Evolutionary conservation across 2,329 filamentous ascomycete species (phyloP).

Genomic region (Paecilomyces dactylethromorphus): DNA sequence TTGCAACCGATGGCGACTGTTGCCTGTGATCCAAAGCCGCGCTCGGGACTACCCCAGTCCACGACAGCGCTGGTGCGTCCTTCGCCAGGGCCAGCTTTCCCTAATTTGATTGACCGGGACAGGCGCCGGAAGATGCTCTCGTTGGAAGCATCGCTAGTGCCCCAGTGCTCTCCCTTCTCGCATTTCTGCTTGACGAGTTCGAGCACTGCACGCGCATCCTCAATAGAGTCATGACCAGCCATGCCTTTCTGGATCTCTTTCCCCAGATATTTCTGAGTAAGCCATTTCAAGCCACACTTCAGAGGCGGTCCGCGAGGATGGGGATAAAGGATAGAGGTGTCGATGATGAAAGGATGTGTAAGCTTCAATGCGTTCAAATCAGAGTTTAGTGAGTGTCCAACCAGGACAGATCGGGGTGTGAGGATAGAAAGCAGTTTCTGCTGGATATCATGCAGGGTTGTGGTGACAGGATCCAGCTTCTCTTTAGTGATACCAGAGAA

Average conservation of each 20-base stretch:
- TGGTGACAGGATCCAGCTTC: slow-evolving; percentile 77
- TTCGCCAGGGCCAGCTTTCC: slow-evolving; percentile 24
- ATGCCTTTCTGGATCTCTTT: slow-evolving; percentile 81
- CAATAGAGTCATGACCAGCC: slow-evolving; percentile 80
- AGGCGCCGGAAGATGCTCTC: slow-evolving; percentile 90
- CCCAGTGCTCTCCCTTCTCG: slow-evolving; percentile 84
- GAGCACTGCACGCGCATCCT: slow-evolving; percentile 85
- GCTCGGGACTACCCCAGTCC: slow-evolving; percentile 79
- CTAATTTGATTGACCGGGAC: slow-evolving; percentile 45
- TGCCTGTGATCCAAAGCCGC: slow-evolving; percentile 53
- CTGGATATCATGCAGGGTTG: slow-evolving; percentile 78
- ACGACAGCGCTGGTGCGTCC: slow-evolving; percentile 55
- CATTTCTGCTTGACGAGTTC: slow-evolving; percentile 94
- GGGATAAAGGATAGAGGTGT: slow-evolving; percentile 83
- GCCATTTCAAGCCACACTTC: slow-evolving; percentile 85
- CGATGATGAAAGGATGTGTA: slow-evolving; percentile 87
- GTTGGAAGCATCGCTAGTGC: slow-evolving; percentile 66
- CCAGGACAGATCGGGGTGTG: slow-evolving; percentile 37
- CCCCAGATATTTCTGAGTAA: slow-evolving; percentile 76
- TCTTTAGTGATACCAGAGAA: slow-evolving; percentile 88
- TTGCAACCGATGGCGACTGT: slow-evolving; percentile 50
- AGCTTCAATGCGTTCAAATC: slow-evolving; percentile 72
- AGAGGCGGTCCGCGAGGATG: slow-evolving; percentile 84
- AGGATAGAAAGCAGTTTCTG: slow-evolving; percentile 65
- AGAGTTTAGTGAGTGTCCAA: slow-evolving; percentile 43